These are phyloP conservation scores for Populus nigra DNA, from an alignment of 345 rosid species.

Conservation along the genomic window DNA sequence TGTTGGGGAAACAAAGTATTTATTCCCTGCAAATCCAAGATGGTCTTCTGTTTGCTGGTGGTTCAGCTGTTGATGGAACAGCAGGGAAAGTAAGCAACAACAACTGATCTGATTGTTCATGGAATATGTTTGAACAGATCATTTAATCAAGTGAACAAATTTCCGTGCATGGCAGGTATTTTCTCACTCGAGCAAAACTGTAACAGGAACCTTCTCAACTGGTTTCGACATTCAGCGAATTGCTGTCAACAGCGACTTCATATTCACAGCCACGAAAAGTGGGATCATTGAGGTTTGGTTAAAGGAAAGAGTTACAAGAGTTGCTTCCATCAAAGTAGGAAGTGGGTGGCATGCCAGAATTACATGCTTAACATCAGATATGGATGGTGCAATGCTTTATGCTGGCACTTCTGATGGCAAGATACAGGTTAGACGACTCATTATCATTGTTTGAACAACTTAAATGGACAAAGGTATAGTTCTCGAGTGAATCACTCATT, in stretches of 20 bases:
- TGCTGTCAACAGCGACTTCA: conserved; percentile 44
- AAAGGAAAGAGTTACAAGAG: conserved; percentile 36
- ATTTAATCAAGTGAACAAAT: not conserved
- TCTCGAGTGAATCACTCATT: not conserved
- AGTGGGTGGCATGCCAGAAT: conserved; percentile 38
- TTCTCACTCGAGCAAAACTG: conserved; percentile 30
- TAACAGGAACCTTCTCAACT: conserved; percentile 33
- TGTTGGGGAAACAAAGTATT: conserved; percentile 52
- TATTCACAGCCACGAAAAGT: conserved; percentile 51
- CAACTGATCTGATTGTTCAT: not conserved
- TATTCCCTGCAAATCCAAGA: conserved; percentile 39
- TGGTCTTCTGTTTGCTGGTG: conserved; percentile 42
- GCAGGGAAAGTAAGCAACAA: conserved; percentile 47
- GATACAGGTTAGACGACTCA: conserved; percentile 41
- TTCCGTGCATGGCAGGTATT: conserved; percentile 39
- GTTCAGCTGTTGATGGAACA: conserved; percentile 50
- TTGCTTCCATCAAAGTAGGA: conserved; percentile 35
- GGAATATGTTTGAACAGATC: not conserved
- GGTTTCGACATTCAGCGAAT: conserved; percentile 45
- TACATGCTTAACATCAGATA: conserved; percentile 40
- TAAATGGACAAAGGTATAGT: no score
- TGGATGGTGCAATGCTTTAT: conserved; percentile 49
- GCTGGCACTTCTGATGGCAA: conserved; percentile 60
- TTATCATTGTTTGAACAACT: not conserved
- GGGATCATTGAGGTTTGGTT: conserved; percentile 62